Evolutionary conservation across 495 filamentous ascomycete genomes (phyloP), one percentile per base, ranked within the genome.

Genomic region (Achaetomiella virescens): DNA sequence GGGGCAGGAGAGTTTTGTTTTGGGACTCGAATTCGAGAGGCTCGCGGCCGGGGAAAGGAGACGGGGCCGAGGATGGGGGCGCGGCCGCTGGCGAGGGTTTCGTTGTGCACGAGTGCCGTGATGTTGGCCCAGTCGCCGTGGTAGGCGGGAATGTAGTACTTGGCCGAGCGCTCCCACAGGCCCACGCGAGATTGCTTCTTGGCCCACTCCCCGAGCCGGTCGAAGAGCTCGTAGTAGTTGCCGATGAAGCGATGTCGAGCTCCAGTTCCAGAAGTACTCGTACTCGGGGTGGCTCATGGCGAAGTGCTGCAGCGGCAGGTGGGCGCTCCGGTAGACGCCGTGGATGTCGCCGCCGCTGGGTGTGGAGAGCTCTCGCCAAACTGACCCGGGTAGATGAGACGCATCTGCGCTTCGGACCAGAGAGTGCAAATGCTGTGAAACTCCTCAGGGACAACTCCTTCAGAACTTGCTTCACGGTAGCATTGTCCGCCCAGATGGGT

Each of bases 191-290:
- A 87, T 67, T 97, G 92, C 42, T 83, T 63, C 43, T 77, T 79
- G 2, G 90, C 86, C 90, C 90, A 98, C 31, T 69, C 67, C 15
- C 72, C 73, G 36, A 93, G 79, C 55, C 84, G 81, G 54, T 87
- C 81, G 65, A 97, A 95, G 11, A 97, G 76, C 63, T 96, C 86
- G 71, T 97, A 97, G 78, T 87, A 95, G 68, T 96, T 89, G 20
- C 93, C 93, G 0, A 89, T 88, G 71, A 91, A 95, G 2, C 93
- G 83, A 90, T 84, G 66, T 98, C 93, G 83, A 97, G 91, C 71
- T 98, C 93, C 90, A 97, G 68, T 98, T 91, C 93, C 93, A 98
- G 70, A 92, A 88, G 70, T 85, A 90, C 41, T 91, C 90, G 68
- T 93, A 97, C 65, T 97, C 89, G 0, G 88, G 87, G 68, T 97